Percentiles rank a stretch among this genome's conserved stretches.
These are phyloP conservation scores for Talaromyces adpressus DNA, from an alignment of 495 filamentous ascomycete genomes.

Conservation along the genomic window DNA sequence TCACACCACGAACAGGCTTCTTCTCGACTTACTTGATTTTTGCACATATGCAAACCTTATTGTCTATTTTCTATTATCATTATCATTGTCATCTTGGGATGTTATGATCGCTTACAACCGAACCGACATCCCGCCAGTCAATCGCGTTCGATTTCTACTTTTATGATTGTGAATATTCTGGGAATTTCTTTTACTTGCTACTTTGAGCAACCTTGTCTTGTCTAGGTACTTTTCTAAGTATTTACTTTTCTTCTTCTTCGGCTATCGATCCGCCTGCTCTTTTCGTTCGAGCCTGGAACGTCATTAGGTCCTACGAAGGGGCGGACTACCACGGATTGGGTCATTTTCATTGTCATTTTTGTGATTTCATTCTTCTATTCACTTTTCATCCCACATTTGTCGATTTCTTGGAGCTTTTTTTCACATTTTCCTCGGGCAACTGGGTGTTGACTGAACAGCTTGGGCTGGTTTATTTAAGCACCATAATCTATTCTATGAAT, in stretches of 20 bases:
- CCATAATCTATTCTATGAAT: not conserved
- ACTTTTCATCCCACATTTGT: not conserved
- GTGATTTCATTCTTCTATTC: not conserved
- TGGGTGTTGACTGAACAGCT: not conserved
- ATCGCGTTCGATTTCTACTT: not conserved
- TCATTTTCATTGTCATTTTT: not conserved
- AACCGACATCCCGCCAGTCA: not conserved
- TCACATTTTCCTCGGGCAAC: not conserved
- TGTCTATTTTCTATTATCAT: slow-evolving; percentile 2
- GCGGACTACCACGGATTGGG: not conserved
- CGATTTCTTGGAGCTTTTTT: not conserved
- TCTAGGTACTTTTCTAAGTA: slow-evolving; percentile 7
- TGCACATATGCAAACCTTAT: slow-evolving; percentile 7
- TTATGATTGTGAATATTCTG: slow-evolving; percentile 8
- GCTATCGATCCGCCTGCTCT: slow-evolving; percentile 14
- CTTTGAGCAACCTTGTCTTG: not conserved
- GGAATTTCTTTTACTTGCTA: not conserved
- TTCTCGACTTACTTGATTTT: slow-evolving; percentile 4
- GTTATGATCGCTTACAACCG: not conserved
- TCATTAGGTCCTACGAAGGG: not conserved
- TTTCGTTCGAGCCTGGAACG: slow-evolving; percentile 14
- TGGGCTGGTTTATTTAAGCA: not conserved
- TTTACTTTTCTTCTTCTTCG: slow-evolving; percentile 15
- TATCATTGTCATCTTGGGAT: not conserved
- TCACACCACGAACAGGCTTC: slow-evolving; percentile 11